Conservation (phyloP, 2,329 filamentous ascomycete species). For the Aspergillus ochraceoroseus region DNA sequence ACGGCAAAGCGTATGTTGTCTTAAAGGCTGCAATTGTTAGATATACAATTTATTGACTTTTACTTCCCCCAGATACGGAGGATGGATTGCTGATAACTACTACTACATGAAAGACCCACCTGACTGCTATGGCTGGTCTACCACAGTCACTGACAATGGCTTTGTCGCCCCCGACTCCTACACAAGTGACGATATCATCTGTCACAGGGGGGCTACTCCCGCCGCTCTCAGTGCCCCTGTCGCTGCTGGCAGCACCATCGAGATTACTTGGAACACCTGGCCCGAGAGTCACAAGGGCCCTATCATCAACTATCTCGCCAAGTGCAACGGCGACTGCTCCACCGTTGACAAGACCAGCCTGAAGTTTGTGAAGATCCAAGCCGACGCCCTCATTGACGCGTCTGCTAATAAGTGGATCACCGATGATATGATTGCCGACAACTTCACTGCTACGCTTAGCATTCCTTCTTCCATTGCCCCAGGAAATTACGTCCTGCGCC, state of each 20-base stretch:
- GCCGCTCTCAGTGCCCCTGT: constrained; percentile 49
- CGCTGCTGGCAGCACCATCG: constrained; percentile 52
- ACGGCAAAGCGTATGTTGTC: constrained; percentile 16
- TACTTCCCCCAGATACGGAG: constrained; percentile 33
- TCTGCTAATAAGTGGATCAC: constrained; percentile 50
- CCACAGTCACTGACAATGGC: constrained; percentile 48
- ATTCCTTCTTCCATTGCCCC: constrained; percentile 44
- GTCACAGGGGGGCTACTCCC: constrained; percentile 53
- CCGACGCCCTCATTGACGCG: constrained; percentile 47
- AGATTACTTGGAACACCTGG: constrained; percentile 59
- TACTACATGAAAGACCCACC: constrained; percentile 33
- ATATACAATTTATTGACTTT: background rate
- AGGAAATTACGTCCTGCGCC: constrained; percentile 49
- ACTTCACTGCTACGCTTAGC: constrained; percentile 45
- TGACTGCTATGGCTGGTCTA: constrained; percentile 51
- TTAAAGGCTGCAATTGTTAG: background rate
- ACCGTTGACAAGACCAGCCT: constrained; percentile 49
- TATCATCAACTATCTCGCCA: constrained; percentile 58
- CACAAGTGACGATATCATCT: constrained; percentile 50
- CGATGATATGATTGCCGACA: constrained; percentile 48
- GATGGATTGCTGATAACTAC: constrained; percentile 37
- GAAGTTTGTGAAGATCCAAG: constrained; percentile 59
- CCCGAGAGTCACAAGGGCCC: constrained; percentile 58
- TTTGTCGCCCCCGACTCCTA: constrained; percentile 47
- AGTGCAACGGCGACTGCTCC: constrained; percentile 52